Conservation (phyloP, 208 protist species). For the Trypanosoma caninum region DNA sequence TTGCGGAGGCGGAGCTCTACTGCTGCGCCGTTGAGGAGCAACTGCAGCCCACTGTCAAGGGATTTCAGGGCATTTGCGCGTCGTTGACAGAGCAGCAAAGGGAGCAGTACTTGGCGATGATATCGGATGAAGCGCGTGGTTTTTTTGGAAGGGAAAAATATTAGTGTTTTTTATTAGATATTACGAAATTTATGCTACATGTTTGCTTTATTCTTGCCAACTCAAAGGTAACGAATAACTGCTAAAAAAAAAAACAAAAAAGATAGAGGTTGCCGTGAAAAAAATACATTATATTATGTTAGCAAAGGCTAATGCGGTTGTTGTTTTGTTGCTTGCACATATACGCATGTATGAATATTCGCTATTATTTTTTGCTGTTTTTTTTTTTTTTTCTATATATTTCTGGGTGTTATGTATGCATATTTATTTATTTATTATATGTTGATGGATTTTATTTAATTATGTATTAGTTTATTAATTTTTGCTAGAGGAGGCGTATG, state of each 20-base stretch:
- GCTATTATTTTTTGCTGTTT: background rate
- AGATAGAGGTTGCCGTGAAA: no score
- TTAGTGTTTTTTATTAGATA: background rate
- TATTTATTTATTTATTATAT: background rate
- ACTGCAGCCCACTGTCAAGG: background rate
- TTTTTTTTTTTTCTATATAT: background rate
- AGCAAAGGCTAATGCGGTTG: no score
- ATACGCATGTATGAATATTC: background rate
- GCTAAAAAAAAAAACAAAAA: no score
- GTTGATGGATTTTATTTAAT: background rate
- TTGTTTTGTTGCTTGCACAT: no score
- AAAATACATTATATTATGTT: no score
- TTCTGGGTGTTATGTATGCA: background rate
- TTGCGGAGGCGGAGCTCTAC: background rate
- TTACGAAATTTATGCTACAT: no score
- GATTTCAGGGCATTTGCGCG: background rate
- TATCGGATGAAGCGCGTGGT: background rate
- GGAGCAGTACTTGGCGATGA: background rate
- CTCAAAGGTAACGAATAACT: no score
- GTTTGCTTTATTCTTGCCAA: no score
- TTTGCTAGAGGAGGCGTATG: background rate
- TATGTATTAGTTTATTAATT: background rate
- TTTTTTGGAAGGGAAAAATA: background rate
- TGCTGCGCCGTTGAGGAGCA: slow-evolving; percentile 9
- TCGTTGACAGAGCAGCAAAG: slow-evolving; percentile 1